Evolutionary conservation across 768 basidiomycete species (phyloP), one percentile per base, ranked within the genome.

Genomic region (Steccherinum ochraceum): DNA sequence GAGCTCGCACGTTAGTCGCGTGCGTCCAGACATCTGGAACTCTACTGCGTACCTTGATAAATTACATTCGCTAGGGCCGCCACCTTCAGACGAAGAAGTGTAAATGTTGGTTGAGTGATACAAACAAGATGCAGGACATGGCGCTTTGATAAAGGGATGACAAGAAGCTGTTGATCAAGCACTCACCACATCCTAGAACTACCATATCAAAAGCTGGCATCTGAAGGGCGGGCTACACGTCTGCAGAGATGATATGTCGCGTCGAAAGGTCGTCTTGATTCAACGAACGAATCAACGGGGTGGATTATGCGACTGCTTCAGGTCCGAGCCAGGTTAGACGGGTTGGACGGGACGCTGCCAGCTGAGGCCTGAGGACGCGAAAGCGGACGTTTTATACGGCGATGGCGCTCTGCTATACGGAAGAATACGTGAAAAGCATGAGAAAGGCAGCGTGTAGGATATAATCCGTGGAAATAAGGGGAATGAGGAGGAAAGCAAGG

Each of bases 31-130:
- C 46, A 40, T 47, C 53, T 43, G 13, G 41, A 35, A 40, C 18
- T 46, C 40, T 52, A 48, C 52, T 57, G 76, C 84, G 57, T 64
- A 92, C 93, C 81, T 86, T 23, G 89, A 90, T 55, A 96, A 68
- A 69, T 97, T 89, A 20, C 84, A 86, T 67, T 97, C 94, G 58
- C 85, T 78, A 5, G 91, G 92, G 45, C 94, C 94, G 42, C 94
- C 94, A 51, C 93, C 91, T 58, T n/a, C n/a, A 45, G 73, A 40
- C 35, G 35, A 26, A 23, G 10, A 43, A 43, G 11, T 11, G n/a
- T 39, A 11, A 39, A n/a, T n/a, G 35, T n/a, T n/a, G n/a, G n/a
- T 39, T 39, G 11, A 39, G 35, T 11, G 35, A 39, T 39, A 11
- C 35, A n/a, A n/a, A 39, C 11, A 39, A 39, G 35, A n/a, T 11